Evolutionary conservation across 441 rosid species (phyloP).

Genomic region (Oxalis stricta): DNA sequence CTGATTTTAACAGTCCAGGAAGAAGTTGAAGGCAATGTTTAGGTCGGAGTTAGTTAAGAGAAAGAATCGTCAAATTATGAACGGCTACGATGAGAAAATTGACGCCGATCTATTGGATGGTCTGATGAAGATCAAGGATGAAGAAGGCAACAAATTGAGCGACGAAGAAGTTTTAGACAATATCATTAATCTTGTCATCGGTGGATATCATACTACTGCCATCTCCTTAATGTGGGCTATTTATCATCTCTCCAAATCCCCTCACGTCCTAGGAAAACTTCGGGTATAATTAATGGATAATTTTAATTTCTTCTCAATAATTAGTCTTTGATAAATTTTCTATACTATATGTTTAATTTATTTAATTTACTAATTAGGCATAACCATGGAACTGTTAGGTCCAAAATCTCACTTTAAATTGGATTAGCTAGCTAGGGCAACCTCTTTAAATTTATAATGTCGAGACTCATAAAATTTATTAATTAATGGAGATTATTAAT

Average conservation of each 20-base stretch:
- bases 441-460: too few relatives aligned
- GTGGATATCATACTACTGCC: conserved; percentile 21
- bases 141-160: conserved; percentile 21
- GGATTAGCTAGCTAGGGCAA: too few relatives aligned
- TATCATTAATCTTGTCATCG: conserved; percentile 20
- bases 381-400: too few relatives aligned
- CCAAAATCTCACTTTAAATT: too few relatives aligned
- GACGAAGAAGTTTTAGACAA: conserved; percentile 30
- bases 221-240: conserved; percentile 26
- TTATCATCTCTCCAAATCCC: conserved; percentile 29
- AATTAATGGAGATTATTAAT: too few relatives aligned
- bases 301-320: too few relatives aligned
- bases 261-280: conserved; percentile 12
- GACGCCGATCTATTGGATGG: conserved; percentile 41
- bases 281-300: too few relatives aligned
- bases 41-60: neutral
- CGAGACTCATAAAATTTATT: too few relatives aligned
- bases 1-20: conserved; percentile 14
- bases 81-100: too few relatives aligned
- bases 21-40: conserved; percentile 21
- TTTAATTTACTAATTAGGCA: too few relatives aligned
- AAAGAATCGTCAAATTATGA: too few relatives aligned
- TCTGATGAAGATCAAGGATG: conserved; percentile 23
- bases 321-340: neutral
- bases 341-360: too few relatives aligned